Evolutionary conservation across 2,329 filamentous ascomycete genomes (phyloP), one percentile per base, ranked within the genome.

Genomic region (Beauveria asiatica): DNA sequence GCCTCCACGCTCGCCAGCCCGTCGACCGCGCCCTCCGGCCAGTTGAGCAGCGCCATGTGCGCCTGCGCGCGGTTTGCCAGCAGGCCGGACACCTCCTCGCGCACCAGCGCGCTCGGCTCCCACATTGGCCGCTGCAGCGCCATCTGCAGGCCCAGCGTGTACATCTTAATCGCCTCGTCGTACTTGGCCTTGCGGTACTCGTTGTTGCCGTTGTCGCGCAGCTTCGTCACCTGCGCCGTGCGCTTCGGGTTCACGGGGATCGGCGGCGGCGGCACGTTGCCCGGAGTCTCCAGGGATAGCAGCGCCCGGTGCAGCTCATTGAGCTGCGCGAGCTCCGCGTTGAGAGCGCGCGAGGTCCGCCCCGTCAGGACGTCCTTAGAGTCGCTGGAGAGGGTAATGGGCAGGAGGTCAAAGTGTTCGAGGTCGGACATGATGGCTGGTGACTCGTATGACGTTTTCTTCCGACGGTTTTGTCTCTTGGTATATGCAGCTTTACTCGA

Each of bases 171-270:
- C 4, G 93, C 93, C 59, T 95, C 90, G 60, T 74, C 75, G 76
- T 88, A 85, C 66, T 85, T 82, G 67, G 82, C 82, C 75, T 93
- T 92, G 74, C 90, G 88, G 80, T 90, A 93, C 67, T 89, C 85
- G 61, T 78, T 78, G 78, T 96, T 96, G 68, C 91, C 93, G 61
- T 83, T 83, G 73, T 97, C 94, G 72, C 92, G 90, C 65, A 97
- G 86, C 77, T 97, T 97, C 75, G 81, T 84, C 74, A 99, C 89
- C 71, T 92, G 86, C 41, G 90, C 91, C 65, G 83, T 87, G 70
- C 93, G 90, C 78, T 97, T 96, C 56, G 91, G 92, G 79, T 96
- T 95, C 63, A 97, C 87, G 62, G 92, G 92, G 46, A 96, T 82
- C 0, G 94, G 94, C 0, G 93, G 89, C 5, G 92, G 92, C 0